These are phyloP conservation scores for Coprinopsis sp. DNA, from an alignment of 768 basidiomycete species.

Conservation along the genomic window DNA sequence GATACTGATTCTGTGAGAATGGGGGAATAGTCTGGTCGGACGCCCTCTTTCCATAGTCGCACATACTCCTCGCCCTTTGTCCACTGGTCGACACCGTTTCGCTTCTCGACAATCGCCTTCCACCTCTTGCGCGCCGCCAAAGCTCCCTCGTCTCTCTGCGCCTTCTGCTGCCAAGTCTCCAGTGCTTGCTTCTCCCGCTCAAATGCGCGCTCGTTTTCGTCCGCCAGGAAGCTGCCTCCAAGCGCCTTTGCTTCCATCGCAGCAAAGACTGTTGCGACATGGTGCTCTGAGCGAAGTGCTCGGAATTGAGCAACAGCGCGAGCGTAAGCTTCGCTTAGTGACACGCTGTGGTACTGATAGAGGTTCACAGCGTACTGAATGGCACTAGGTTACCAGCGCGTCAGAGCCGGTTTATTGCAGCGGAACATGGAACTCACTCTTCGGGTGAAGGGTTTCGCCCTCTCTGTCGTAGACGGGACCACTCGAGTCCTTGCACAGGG, in stretches of 20 bases:
- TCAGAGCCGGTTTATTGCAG: conserved; percentile 8
- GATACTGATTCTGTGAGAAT: conserved; percentile 40
- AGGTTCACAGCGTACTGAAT: conserved; percentile 80
- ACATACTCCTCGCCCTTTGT: conserved; percentile 72
- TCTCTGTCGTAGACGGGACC: conserved; percentile 79
- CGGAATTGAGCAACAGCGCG: conserved; percentile 82
- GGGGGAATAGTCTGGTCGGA: conserved; percentile 63
- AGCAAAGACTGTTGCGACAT: conserved; percentile 72
- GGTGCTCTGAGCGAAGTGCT: conserved; percentile 78
- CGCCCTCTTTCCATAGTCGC: conserved; percentile 65
- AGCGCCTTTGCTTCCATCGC: conserved; percentile 73
- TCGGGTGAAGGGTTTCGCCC: conserved; percentile 81
- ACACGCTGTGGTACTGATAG: conserved; percentile 53
- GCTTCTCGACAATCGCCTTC: conserved; percentile 58
- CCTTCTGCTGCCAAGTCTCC: conserved; percentile 52
- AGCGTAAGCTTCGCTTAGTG: conserved; percentile 78
- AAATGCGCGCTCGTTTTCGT: conserved; percentile 59
- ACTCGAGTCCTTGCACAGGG: conserved; percentile 52
- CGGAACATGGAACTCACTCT: conserved; percentile 56
- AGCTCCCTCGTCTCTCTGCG: conserved; percentile 54
- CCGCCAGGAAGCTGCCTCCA: conserved; percentile 59
- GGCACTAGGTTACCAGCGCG: conserved; percentile 43
- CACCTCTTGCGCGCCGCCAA: conserved; percentile 70
- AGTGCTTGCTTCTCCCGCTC: conserved; percentile 58
- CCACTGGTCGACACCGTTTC: conserved; percentile 49